Conservation (phyloP, 2,329 filamentous ascomycete genomes). For the Torrubiellomyces zombiae region DNA sequence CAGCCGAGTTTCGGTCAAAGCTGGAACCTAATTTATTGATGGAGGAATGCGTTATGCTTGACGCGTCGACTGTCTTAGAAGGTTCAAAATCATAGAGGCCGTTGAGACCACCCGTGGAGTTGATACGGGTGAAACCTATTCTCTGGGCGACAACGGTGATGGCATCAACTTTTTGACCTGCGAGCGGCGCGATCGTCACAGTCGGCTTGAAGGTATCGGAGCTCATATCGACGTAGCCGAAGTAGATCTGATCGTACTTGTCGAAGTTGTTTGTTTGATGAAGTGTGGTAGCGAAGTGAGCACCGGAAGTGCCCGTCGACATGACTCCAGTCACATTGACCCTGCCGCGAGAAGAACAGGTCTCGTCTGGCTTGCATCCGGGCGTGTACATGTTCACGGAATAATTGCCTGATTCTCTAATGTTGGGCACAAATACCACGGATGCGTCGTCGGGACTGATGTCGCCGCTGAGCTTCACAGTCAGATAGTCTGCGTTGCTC, state of each 20-base stretch:
- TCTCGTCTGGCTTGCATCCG: slow-evolving; percentile 66
- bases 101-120: slow-evolving; percentile 67
- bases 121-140: slow-evolving; percentile 59
- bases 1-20: slow-evolving; percentile 48
- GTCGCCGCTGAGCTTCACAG: slow-evolving; percentile 40
- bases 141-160: slow-evolving; percentile 80
- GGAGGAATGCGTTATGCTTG: slow-evolving; percentile 51
- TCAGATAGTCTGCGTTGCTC: slow-evolving; percentile 64
- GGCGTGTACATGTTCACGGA: slow-evolving; percentile 84
- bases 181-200: slow-evolving; percentile 57
- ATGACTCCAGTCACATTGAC: slow-evolving; percentile 68
- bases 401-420: slow-evolving; percentile 82
- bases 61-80: slow-evolving; percentile 32
- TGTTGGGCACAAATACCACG: slow-evolving; percentile 68
- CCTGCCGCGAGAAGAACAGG: slow-evolving; percentile 59
- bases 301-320: slow-evolving; percentile 28
- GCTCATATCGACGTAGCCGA: slow-evolving; percentile 64
- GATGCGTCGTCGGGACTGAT: slow-evolving; percentile 43
- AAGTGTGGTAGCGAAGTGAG: slow-evolving; percentile 42
- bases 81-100: slow-evolving; percentile 84
- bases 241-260: slow-evolving; percentile 89
- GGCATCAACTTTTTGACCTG: slow-evolving; percentile 41
- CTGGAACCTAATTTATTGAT: slow-evolving; percentile 61
- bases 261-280: slow-evolving; percentile 92
- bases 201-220: slow-evolving; percentile 59